Conservation (phyloP, 1,139 yeast species). For the Yamadazyma dendronema region DNA sequence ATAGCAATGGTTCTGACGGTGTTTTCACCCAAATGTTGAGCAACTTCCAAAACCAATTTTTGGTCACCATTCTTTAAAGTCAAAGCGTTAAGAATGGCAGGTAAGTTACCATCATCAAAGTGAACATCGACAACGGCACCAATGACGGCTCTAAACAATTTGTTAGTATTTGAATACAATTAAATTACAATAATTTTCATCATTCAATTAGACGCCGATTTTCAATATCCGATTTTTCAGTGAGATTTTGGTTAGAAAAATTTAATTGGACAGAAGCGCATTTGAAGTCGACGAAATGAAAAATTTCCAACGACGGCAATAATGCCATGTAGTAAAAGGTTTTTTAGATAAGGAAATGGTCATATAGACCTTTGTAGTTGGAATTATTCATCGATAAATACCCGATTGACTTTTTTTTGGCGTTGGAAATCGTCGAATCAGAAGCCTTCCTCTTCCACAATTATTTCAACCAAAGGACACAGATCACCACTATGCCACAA, state of each 20-base stretch:
- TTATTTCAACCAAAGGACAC: too few relatives aligned
- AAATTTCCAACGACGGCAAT: not conserved
- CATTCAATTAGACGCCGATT: not conserved
- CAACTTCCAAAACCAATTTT: conserved; percentile 90
- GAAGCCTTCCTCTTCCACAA: too few relatives aligned
- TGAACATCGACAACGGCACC: conserved; percentile 99
- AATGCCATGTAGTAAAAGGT: not conserved
- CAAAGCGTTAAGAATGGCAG: conserved; percentile 96
- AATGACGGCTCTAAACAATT: conserved; percentile 75
- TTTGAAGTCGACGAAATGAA: conserved; percentile 1
- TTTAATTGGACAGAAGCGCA: conserved; percentile 31
- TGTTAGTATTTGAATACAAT: conserved; percentile 11
- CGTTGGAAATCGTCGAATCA: too few relatives aligned
- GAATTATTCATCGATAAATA: too few relatives aligned
- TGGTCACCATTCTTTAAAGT: conserved; percentile 72
- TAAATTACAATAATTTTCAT: not conserved
- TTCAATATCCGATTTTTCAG: conserved; percentile 10
- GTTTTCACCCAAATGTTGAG: conserved; percentile 99
- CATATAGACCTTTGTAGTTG: too few relatives aligned
- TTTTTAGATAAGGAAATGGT: too few relatives aligned
- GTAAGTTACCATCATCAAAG: conserved; percentile 95
- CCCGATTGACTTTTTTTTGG: too few relatives aligned
- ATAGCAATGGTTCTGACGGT: conserved; percentile 99
- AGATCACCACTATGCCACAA: too few relatives aligned
- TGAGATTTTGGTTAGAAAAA: conserved; percentile 18